Base-by-base conservation (phyloP, 306 rosid genomes). In the Rosa persica region DNA sequence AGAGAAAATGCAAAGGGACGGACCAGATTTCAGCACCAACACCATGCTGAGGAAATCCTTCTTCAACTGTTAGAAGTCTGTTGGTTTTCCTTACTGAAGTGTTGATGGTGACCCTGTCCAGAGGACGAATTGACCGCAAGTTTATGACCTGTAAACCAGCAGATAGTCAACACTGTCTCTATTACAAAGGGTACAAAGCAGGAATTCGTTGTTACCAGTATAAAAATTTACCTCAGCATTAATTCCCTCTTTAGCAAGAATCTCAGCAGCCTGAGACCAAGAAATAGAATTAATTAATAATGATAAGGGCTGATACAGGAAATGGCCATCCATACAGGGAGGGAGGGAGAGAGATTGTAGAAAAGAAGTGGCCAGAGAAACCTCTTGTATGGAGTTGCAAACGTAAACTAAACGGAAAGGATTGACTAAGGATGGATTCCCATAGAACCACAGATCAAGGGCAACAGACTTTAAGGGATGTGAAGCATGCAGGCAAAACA, bases 31-130 rank as follows among this genome's bases (percentile, higher is more conserved):
- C 99, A 5, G 99, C 98, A 20, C 99, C 99, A 80, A 96, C 96
- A 52, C 99, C 99, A 76, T 96, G 98, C 93, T 96, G 99, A 80
- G 99, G 99, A 87, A 93, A 91, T 70, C 99, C 99, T 93, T 96
- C 99, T 87, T 96, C 99, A 75, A 96, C 93, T 39, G 99, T 96
- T 60, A 96, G 88, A 47, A 96, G 78, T 80, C 97, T 90, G 87
- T 89, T 96, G 81, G 99, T 96, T 86, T 96, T 96, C 88, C 97
- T 86, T 19, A 96, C 99, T 51, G 99, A 96, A 61, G 96, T 78
- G 78, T 96, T 96, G 80, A 96, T 93, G 15, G 98, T 91, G 73
- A 92, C 69, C 83, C 96, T 91, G 87, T 96, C 99, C 58, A 96
- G 89, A 8, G 99, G 99, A 39, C 99, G 92, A 85, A 96, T 96